phyloP scores from a whole-genome alignment of 768 basidiomycete species.

The Tulasnella sp. region DNA sequence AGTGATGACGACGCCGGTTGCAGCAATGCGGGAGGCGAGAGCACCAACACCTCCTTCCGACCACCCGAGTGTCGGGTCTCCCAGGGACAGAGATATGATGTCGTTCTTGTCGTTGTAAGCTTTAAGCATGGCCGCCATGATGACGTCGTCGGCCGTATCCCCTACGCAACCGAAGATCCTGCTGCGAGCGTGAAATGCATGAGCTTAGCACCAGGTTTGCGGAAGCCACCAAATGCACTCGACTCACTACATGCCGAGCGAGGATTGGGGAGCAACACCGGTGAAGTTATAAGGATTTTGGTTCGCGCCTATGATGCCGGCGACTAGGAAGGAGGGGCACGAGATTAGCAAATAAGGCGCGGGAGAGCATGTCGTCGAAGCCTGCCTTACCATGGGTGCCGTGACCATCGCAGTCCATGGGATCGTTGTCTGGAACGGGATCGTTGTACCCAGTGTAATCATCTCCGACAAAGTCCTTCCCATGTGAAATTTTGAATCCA shows the following conservation, averaged over 20 bases:
- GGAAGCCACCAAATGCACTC: not conserved
- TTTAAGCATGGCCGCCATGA: conserved; percentile 11
- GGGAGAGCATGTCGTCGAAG: not conserved
- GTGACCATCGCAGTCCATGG: conserved; percentile 25
- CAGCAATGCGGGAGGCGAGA: conserved; percentile 56
- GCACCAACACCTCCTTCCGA: conserved; percentile 52
- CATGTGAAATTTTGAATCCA: conserved; percentile 17
- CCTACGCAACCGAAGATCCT: conserved; percentile 24
- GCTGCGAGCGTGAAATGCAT: not conserved
- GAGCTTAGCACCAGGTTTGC: not conserved
- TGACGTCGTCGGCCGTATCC: not conserved
- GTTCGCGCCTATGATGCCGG: conserved; percentile 23
- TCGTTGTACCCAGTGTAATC: conserved; percentile 2
- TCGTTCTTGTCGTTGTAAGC: conserved; percentile 14
- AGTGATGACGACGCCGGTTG: conserved; percentile 55
- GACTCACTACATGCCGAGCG: conserved; percentile 10
- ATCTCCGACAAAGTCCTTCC: conserved; percentile 26
- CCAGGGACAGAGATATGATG: conserved; percentile 10
- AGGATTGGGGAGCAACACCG: conserved; percentile 18
- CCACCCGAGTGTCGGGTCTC: conserved; percentile 45
- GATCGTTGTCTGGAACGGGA: conserved; percentile 22
- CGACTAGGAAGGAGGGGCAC: not conserved
- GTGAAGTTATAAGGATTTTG: conserved; percentile 8
- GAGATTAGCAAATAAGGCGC: not conserved
- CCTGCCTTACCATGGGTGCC: conserved; percentile 14